phyloP scores from a whole-genome alignment of 352 stramenopile species.

The Phytophthora europaea region DNA sequence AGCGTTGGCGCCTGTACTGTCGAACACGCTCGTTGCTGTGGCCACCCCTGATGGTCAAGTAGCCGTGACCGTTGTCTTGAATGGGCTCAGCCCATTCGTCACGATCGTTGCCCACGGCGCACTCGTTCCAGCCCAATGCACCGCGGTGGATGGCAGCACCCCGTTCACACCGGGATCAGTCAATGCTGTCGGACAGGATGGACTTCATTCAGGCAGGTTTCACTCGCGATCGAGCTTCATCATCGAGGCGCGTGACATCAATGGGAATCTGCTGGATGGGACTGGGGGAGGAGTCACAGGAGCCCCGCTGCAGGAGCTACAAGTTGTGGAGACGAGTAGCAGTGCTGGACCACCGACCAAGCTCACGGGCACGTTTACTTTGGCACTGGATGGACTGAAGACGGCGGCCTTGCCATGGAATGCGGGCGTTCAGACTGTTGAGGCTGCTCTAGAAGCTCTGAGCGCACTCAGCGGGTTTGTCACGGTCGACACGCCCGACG shows the following conservation, averaged over 20 bases:
- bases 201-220: constrained; percentile 73
- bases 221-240: constrained; percentile 86
- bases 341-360: constrained; percentile 35
- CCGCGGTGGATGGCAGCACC: constrained; percentile 65
- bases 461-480: constrained; percentile 80
- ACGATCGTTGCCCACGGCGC: constrained; percentile 64
- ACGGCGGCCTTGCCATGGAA: constrained; percentile 67
- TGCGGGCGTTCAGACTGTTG: constrained; percentile 80
- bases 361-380: constrained; percentile 79
- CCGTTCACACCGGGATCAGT: constrained; percentile 68
- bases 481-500: constrained; percentile 91
- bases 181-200: constrained; percentile 65
- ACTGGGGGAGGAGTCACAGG: constrained; percentile 66
- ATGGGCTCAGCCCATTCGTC: constrained; percentile 67
- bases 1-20: constrained; percentile 30
- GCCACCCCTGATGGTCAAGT: constrained; percentile 34
- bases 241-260: constrained; percentile 93
- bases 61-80: constrained; percentile 34
- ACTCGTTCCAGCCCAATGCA: constrained; percentile 74
- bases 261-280: constrained; percentile 92
- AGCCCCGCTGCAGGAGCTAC: constrained; percentile 84
- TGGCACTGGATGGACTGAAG: constrained; percentile 75
- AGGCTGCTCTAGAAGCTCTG: constrained; percentile 87
- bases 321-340: constrained; percentile 92
- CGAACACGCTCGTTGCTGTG: constrained; percentile 47